A percentile compares a stretch with the other conserved stretches of the same genome.
phyloP scores from a whole-genome alignment of 768 basidiomycete species.

The Tricholoma terreum region DNA sequence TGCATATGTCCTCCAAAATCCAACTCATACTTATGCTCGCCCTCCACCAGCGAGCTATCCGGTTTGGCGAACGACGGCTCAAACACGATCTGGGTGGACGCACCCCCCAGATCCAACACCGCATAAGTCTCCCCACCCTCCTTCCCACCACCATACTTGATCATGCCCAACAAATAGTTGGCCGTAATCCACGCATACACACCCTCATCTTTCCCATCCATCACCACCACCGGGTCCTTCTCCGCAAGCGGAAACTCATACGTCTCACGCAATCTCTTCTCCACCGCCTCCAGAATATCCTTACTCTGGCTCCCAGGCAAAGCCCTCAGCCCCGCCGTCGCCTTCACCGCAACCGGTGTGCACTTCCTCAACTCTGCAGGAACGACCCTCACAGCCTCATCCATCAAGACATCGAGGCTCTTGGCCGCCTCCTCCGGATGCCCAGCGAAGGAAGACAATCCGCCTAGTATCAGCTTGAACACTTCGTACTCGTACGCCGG shows the following conservation, averaged over 20 bases:
- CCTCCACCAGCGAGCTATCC: constrained; percentile 52
- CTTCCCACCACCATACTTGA: constrained; percentile 47
- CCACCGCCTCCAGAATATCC: constrained; percentile 76
- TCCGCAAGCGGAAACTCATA: constrained; percentile 65
- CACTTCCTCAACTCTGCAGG: constrained; percentile 67
- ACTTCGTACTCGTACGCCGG: constrained; percentile 90
- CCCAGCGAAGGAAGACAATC: constrained; percentile 63
- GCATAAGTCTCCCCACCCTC: constrained; percentile 48
- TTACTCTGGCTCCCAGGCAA: constrained; percentile 59
- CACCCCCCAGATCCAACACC: constrained; percentile 94
- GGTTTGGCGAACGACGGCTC: constrained; percentile 60
- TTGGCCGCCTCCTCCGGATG: constrained; percentile 69
- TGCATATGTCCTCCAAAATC: constrained; percentile 67
- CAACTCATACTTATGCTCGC: constrained; percentile 90
- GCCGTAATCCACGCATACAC: constrained; percentile 99
- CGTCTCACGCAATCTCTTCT: constrained; percentile 46
- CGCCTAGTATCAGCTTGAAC: constrained; percentile 79
- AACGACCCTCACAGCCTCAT: constrained; percentile 76
- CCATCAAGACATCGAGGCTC: constrained; percentile 74
- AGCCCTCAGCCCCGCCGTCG: constrained; percentile 82
- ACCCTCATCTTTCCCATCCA: constrained; percentile 96
- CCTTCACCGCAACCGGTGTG: constrained; percentile 89
- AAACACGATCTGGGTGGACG: constrained; percentile 97
- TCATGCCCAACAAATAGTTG: constrained; percentile 83
- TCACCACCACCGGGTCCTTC: constrained; percentile 72